Evolutionary conservation across 2,329 filamentous ascomycete species (phyloP).

Genomic region (Xylaria sp.): DNA sequence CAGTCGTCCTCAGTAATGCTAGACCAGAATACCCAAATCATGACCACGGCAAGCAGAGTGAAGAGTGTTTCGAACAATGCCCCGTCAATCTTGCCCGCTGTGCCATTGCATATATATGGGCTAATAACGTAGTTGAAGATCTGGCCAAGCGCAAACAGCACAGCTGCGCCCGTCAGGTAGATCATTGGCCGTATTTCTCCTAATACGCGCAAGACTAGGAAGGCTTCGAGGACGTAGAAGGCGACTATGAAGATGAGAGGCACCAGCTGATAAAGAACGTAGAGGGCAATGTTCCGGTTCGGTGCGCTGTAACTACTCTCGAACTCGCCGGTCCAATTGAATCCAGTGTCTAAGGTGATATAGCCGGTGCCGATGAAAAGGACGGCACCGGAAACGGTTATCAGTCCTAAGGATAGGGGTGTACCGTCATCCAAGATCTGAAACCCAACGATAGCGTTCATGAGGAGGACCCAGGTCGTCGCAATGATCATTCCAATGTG

Average conservation of each 20-base stretch:
- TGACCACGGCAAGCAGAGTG: constrained; percentile 83
- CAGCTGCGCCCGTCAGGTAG: constrained; percentile 77
- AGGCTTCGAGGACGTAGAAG: constrained; percentile 84
- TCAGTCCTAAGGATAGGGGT: constrained; percentile 80
- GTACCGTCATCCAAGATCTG: constrained; percentile 96
- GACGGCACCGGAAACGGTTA: constrained; percentile 74
- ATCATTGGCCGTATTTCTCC: constrained; percentile 94
- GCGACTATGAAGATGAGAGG: constrained; percentile 89
- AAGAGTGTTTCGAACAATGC: constrained; percentile 94
- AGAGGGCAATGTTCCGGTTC: constrained; percentile 84
- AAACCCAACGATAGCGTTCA: constrained; percentile 93
- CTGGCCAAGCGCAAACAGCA: constrained; percentile 92
- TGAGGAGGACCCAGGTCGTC: constrained; percentile 88
- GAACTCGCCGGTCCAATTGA: constrained; percentile 85
- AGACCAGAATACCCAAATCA: constrained; percentile 96
- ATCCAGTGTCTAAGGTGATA: constrained; percentile 93
- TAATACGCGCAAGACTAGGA: constrained; percentile 86
- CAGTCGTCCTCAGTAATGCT: constrained; percentile 99
- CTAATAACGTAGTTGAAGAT: constrained; percentile 97
- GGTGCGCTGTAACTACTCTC: constrained; percentile 66
- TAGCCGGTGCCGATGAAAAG: constrained; percentile 93
- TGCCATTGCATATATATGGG: constrained; percentile 87
- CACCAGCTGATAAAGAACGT: constrained; percentile 91
- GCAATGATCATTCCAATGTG: constrained; percentile 92
- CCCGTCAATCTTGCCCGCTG: constrained; percentile 88